Evolutionary conservation across 2,329 filamentous ascomycete genomes (phyloP), one percentile per base, ranked within the genome.

Genomic region (Cercospora beticola): DNA sequence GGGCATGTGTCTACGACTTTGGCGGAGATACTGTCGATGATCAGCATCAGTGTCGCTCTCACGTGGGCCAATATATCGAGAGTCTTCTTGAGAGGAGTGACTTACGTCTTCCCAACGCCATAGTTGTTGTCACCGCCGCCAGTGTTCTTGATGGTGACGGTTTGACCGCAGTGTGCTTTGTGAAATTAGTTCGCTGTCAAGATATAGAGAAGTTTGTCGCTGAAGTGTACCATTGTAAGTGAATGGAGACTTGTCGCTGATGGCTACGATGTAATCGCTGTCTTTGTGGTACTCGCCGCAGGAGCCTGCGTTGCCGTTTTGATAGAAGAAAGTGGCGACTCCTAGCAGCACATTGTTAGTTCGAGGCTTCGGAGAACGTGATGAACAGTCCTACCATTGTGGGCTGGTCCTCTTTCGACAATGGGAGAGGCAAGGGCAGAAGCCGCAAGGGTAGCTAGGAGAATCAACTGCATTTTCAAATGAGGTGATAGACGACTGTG

Each of bases 1-100:
- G 66, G 66, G 54, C 66, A 68, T 23, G 66, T 68, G 21, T 68
- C 66, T 21, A 28, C 66, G 40, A 68, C 66, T 8, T 7, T 64
- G 18, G 66, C 60, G n/a, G 60, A 61, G 61, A 68, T 68, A 14
- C 58, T 60, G 10, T 8, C 1, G n/a, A 49, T 21, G 14, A 9
- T 31, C 21, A n/a, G 2, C 14, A n/a, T 16, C 9, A 28, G 2
- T 18, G 54, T 3, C n/a, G 16, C 7, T 8, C 21, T 28, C 52
- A 30, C 0, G 12, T 18, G 14, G 2, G 21, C 5, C 31, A 33
- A 33, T 12, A 10, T 7, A 31, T 31, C 30, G 30, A 31, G 8
- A 26, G 26, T 26, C 5, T 5, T 28, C 7, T 30, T 30, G 28
- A 30, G 28, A 30, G 28, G 28, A 6, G 30, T 10, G 9, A 57